phyloP scores from a whole-genome alignment of 2,329 filamentous ascomycete species.

The Sphaerostilbella broomeana region DNA sequence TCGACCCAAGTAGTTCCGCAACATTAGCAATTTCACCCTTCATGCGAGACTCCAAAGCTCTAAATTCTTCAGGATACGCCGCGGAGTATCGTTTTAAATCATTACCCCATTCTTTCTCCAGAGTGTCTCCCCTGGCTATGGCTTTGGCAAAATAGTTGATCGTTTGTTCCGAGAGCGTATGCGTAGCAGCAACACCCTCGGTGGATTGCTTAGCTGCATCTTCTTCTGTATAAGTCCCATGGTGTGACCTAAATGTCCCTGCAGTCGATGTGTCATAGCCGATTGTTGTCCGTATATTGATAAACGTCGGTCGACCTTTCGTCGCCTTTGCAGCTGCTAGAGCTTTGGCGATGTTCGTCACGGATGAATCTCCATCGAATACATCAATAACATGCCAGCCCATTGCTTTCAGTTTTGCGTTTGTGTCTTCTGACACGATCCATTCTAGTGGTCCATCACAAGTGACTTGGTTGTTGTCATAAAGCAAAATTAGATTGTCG shows the following conservation, averaged over 20 bases:
- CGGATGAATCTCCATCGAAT: slow-evolving; percentile 46
- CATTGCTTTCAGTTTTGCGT: slow-evolving; percentile 49
- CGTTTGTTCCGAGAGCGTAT: too few species aligned
- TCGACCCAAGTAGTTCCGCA: too few species aligned
- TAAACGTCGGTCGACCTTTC: slow-evolving; percentile 44
- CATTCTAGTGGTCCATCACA: slow-evolving; percentile 50
- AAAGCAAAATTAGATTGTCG: slow-evolving; percentile 50
- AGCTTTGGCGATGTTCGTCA: slow-evolving; percentile 35
- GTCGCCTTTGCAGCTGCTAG: slow-evolving; percentile 37
- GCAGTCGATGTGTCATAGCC: slow-evolving; percentile 43
- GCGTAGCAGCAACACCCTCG: too few species aligned
- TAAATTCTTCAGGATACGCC: too few species aligned
- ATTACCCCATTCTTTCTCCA: too few species aligned
- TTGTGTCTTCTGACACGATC: slow-evolving; percentile 50
- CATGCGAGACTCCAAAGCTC: too few species aligned
- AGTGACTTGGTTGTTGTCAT: slow-evolving; percentile 56
- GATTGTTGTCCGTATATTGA: slow-evolving; percentile 52
- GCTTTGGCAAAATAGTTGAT: too few species aligned
- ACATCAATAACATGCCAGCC: slow-evolving; percentile 52
- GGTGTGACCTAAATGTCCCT: slow-evolving; percentile 49
- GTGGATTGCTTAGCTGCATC: too few species aligned
- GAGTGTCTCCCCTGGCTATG: too few species aligned
- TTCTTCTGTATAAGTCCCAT: slow-evolving; percentile 50
- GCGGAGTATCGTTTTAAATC: too few species aligned
- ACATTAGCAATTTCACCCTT: too few species aligned